phyloP scores from a whole-genome alignment of 345 rosid species.

The Bruguiera parviflora region DNA sequence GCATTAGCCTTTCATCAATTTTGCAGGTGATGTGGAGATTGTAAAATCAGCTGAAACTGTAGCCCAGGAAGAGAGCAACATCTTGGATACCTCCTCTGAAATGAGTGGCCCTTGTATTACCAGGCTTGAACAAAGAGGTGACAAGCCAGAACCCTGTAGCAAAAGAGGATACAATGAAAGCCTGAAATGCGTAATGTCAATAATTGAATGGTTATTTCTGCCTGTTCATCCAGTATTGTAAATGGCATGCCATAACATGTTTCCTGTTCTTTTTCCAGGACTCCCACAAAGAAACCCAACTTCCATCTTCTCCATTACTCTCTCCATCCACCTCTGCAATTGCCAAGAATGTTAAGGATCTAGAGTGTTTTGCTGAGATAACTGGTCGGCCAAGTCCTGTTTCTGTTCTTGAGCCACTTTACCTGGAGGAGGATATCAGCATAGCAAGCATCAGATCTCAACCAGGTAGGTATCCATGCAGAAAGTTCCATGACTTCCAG shows the following conservation, averaged over 20 bases:
- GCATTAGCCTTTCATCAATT: constrained; percentile 5
- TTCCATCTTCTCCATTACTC: constrained; percentile 39
- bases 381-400: constrained; percentile 76
- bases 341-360: constrained; percentile 40
- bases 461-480: constrained; percentile 45
- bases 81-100: constrained; percentile 27
- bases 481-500: not conserved
- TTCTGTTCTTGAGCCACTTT: constrained; percentile 82
- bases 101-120: constrained; percentile 21
- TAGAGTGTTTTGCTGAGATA: constrained; percentile 39
- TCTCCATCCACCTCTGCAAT: constrained; percentile 44
- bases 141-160: constrained; percentile 29
- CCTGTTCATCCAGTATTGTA: constrained; percentile 9
- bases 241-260: constrained; percentile 5
- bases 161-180: constrained; percentile 24
- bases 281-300: constrained; percentile 27
- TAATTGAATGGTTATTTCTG: constrained; percentile 10
- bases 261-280: constrained; percentile 39
- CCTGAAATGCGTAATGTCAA: constrained; percentile 41
- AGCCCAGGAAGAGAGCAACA: constrained; percentile 30
- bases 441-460: constrained; percentile 49
- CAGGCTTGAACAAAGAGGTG: constrained; percentile 27
- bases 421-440: constrained; percentile 60
- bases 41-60: constrained; percentile 30
- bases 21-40: constrained; percentile 35